Percentiles rank a stretch among this genome's conserved stretches.
Evolutionary conservation across 2,329 filamentous ascomycete genomes (phyloP).

Genomic region (Paecilomyces niveus): DNA sequence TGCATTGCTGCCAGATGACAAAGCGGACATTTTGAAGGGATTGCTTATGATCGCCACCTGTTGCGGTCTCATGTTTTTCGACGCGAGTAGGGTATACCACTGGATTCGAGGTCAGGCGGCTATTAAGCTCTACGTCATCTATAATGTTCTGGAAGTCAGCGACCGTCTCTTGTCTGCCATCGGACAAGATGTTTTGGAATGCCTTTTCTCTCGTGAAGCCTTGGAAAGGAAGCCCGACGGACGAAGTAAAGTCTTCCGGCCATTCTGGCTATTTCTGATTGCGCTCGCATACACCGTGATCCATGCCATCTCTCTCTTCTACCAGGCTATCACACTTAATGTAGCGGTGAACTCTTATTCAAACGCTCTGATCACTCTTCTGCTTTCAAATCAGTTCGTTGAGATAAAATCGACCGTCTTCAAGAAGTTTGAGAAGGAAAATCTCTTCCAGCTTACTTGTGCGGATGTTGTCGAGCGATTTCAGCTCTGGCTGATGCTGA

Average conservation of each 20-base stretch:
- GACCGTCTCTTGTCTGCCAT: conserved; percentile 85
- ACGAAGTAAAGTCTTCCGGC: conserved; percentile 81
- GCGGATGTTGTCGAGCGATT: conserved; percentile 96
- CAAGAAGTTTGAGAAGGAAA: conserved; percentile 98
- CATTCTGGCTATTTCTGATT: conserved; percentile 84
- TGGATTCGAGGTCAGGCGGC: conserved; percentile 92
- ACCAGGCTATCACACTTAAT: conserved; percentile 95
- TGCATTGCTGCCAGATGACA: conserved; percentile 76
- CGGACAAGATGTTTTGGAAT: conserved; percentile 93
- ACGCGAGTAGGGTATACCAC: conserved; percentile 97
- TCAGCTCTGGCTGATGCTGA: conserved; percentile 93
- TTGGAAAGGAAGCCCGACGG: conserved; percentile 81
- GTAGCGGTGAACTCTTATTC: conserved; percentile 98
- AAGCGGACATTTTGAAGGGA: conserved; percentile 90
- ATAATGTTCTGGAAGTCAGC: conserved; percentile 86
- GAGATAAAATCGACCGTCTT: conserved; percentile 98
- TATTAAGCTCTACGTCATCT: conserved; percentile 98
- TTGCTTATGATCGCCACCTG: conserved; percentile 82
- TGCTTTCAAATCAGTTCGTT: conserved; percentile 96
- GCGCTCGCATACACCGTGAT: conserved; percentile 80
- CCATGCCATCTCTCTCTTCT: conserved; percentile 84
- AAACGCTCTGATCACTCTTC: conserved; percentile 82
- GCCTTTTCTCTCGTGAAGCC: conserved; percentile 87
- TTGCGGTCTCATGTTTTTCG: conserved; percentile 76
- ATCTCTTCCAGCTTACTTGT: conserved; percentile 91